Evolutionary conservation across 2,329 filamentous ascomycete genomes (phyloP).

Genomic region (Phaeosphaeria sp.): DNA sequence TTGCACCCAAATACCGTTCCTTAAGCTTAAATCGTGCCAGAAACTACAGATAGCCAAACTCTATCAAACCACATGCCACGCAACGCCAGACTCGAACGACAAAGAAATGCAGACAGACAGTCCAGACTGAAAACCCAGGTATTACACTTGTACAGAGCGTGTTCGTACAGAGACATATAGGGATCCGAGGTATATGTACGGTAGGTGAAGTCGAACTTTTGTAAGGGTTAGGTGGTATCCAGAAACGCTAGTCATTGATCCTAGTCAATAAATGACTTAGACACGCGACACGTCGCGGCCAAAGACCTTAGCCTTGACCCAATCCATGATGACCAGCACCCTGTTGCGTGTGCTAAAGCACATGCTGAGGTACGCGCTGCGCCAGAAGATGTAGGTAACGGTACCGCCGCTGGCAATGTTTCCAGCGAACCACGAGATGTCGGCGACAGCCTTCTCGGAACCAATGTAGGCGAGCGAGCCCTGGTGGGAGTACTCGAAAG

Average conservation of each 20-base stretch:
- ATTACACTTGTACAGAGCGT: slow-evolving; percentile 1
- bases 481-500: slow-evolving; percentile 98
- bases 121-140: background rate
- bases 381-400: slow-evolving; percentile 98
- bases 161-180: background rate
- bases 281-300: slow-evolving; percentile 92
- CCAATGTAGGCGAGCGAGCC: slow-evolving; percentile 97
- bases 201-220: background rate
- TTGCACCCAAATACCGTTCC: too few species aligned
- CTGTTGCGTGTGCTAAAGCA: slow-evolving; percentile 99
- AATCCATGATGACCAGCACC: slow-evolving; percentile 90
- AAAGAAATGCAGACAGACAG: background rate
- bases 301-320: slow-evolving; percentile 96
- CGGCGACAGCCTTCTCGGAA: slow-evolving; percentile 95
- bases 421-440: slow-evolving; percentile 96
- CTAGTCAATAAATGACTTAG: slow-evolving; percentile 8
- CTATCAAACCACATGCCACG: background rate
- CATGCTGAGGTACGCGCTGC: slow-evolving; percentile 98
- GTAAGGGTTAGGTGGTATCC: background rate
- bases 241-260: background rate
- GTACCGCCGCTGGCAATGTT: slow-evolving; percentile 94
- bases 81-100: background rate
- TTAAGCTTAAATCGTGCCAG: background rate
- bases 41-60: background rate
- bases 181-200: slow-evolving; percentile 4